Percentiles rank a stretch among this genome's conserved stretches.
phyloP scores from a whole-genome alignment of 2,329 filamentous ascomycete genomes.

The Trichophyton verrucosum region DNA sequence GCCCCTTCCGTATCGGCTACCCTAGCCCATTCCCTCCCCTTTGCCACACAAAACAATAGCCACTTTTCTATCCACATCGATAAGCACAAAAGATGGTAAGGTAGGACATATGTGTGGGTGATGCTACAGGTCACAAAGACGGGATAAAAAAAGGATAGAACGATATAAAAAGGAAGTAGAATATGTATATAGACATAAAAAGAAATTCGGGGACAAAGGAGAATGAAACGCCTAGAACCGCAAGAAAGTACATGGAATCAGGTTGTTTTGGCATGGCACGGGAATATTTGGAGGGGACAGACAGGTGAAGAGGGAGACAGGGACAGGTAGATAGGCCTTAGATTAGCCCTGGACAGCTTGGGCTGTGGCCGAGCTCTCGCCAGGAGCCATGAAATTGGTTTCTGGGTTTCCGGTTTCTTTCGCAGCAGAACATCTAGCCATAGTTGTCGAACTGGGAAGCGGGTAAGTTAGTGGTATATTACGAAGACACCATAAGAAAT shows the following conservation, averaged over 20 bases:
- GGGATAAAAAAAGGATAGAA: not conserved
- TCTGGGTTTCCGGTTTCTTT: slow-evolving; percentile 71
- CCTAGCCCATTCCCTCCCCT: not conserved
- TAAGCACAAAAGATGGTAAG: not conserved
- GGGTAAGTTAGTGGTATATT: not conserved
- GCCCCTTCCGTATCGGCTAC: not conserved
- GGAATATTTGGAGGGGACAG: not conserved
- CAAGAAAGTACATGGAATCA: slow-evolving; percentile 11
- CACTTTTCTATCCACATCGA: slow-evolving; percentile 1
- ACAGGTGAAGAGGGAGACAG: not conserved
- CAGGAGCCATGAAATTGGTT: slow-evolving; percentile 67
- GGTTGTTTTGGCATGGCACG: slow-evolving; percentile 11
- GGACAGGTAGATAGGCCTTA: not conserved
- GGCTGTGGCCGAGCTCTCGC: slow-evolving; percentile 28
- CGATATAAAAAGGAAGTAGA: slow-evolving; percentile 10
- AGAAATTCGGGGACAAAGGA: slow-evolving; percentile 11
- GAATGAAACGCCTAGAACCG: slow-evolving; percentile 14
- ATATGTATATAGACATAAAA: slow-evolving; percentile 16
- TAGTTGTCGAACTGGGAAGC: slow-evolving; percentile 69
- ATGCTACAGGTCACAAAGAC: slow-evolving; percentile 3
- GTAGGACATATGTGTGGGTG: not conserved
- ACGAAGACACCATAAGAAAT: slow-evolving; percentile 5
- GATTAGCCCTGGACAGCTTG: slow-evolving; percentile 8
- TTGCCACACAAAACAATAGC: not conserved
- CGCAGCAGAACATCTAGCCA: slow-evolving; percentile 91